Conservation (phyloP, 2,329 filamentous ascomycete species). For the Diplodia mutila region DNA sequence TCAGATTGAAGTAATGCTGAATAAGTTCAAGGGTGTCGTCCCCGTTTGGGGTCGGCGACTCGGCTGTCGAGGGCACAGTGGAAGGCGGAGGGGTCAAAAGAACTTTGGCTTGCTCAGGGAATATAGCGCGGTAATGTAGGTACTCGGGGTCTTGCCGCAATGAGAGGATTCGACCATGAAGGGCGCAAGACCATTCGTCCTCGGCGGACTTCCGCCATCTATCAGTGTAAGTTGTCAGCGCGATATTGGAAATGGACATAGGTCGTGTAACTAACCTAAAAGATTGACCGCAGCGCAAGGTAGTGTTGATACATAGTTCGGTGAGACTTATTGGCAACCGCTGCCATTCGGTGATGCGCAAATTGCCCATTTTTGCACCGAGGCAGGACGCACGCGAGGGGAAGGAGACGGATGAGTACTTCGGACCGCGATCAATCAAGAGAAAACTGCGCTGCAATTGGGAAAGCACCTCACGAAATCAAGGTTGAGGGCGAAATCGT, state of each 20-base stretch:
- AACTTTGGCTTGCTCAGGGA: slow-evolving; percentile 39
- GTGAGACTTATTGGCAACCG: slow-evolving; percentile 80
- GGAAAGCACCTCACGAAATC: background rate
- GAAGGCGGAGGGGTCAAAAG: slow-evolving; percentile 46
- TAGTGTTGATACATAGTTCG: slow-evolving; percentile 93
- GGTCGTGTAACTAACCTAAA: slow-evolving; percentile 62
- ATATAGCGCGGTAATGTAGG: slow-evolving; percentile 79
- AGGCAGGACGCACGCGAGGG: background rate
- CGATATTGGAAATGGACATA: background rate
- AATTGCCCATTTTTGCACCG: slow-evolving; percentile 40
- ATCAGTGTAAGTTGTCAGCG: background rate
- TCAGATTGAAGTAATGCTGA: slow-evolving; percentile 84
- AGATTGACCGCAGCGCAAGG: slow-evolving; percentile 90
- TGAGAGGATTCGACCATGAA: slow-evolving; percentile 82
- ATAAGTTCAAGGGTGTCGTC: slow-evolving; percentile 79
- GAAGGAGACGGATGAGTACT: background rate
- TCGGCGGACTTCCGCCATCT: slow-evolving; percentile 83
- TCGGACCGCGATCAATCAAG: background rate
- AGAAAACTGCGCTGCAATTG: background rate
- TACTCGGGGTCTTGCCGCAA: slow-evolving; percentile 78
- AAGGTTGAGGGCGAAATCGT: background rate
- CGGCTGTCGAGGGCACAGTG: slow-evolving; percentile 42
- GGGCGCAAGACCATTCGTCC: slow-evolving; percentile 86
- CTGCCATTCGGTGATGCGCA: slow-evolving; percentile 75
- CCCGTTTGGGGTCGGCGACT: slow-evolving; percentile 40